phyloP scores from a whole-genome alignment of 148 eudicot species.

The Diospyros kaki region DNA sequence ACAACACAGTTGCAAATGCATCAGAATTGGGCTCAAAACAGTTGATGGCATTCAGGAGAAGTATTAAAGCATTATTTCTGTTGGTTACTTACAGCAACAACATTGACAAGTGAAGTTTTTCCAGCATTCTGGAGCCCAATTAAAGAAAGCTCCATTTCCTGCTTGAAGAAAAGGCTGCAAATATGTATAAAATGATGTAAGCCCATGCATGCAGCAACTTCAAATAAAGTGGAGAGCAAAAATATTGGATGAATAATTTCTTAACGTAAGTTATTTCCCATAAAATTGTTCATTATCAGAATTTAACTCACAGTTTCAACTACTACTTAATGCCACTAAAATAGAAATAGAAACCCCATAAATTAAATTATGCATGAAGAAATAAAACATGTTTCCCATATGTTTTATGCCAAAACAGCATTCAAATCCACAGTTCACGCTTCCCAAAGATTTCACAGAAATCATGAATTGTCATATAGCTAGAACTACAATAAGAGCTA shows the following conservation, averaged over 20 bases:
- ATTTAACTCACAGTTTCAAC: too few species aligned
- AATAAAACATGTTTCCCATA: background rate
- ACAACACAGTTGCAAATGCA: constrained; percentile 11
- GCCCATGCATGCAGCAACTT: constrained; percentile 8
- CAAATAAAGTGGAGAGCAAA: background rate
- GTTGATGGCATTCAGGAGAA: background rate
- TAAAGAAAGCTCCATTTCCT: constrained; percentile 97
- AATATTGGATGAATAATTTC: too few species aligned
- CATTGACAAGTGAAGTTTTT: constrained; percentile 95
- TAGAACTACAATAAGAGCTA: background rate
- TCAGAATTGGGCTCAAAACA: background rate
- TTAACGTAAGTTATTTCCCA: too few species aligned
- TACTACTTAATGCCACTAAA: too few species aligned
- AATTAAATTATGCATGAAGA: background rate
- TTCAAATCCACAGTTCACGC: background rate
- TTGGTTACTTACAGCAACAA: constrained; percentile 61
- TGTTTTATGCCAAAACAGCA: background rate
- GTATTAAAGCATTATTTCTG: background rate
- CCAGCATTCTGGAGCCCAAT: constrained; percentile 99
- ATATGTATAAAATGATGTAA: constrained; percentile 13
- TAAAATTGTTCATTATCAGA: too few species aligned
- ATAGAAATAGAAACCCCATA: background rate
- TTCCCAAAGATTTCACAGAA: background rate
- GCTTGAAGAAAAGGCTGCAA: constrained; percentile 96
- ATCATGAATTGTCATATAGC: background rate